Conservation (phyloP, 2,329 filamentous ascomycete species). For the Sarocladium strictum region DNA sequence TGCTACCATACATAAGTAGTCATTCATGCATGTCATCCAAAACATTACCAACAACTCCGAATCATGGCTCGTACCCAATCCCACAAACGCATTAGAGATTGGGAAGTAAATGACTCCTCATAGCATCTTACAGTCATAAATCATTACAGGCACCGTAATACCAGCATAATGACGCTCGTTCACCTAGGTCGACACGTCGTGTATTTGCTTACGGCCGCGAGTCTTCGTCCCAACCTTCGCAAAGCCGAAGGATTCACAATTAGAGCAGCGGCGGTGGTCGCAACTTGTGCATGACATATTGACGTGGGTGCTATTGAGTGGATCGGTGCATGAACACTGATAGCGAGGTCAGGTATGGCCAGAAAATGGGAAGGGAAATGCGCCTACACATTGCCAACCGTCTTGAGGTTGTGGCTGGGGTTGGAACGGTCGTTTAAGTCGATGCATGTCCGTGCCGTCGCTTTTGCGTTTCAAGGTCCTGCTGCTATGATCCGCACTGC, state of each 20-base stretch:
- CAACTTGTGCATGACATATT: neutral
- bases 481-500: neutral
- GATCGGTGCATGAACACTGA: neutral
- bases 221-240: too few relatives aligned
- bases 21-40: too few relatives aligned
- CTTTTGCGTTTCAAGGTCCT: neutral
- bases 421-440: neutral
- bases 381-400: constrained; percentile 1
- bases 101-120: too few relatives aligned
- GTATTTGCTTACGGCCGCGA: neutral
- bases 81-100: too few relatives aligned
- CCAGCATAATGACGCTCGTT: neutral
- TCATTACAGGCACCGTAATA: neutral
- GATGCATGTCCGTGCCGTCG: neutral
- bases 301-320: neutral
- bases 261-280: neutral
- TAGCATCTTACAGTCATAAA: neutral
- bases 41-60: too few relatives aligned
- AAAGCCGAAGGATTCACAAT: neutral
- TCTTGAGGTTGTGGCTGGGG: neutral
- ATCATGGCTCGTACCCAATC: too few relatives aligned
- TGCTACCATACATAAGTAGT: too few relatives aligned
- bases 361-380: too few relatives aligned
- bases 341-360: neutral
- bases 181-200: neutral